Percentiles rank a stretch among this genome's conserved stretches.
These are phyloP conservation scores for Phytophthora megakarya DNA, from an alignment of 352 stramenopile genomes.

Conservation along the genomic window DNA sequence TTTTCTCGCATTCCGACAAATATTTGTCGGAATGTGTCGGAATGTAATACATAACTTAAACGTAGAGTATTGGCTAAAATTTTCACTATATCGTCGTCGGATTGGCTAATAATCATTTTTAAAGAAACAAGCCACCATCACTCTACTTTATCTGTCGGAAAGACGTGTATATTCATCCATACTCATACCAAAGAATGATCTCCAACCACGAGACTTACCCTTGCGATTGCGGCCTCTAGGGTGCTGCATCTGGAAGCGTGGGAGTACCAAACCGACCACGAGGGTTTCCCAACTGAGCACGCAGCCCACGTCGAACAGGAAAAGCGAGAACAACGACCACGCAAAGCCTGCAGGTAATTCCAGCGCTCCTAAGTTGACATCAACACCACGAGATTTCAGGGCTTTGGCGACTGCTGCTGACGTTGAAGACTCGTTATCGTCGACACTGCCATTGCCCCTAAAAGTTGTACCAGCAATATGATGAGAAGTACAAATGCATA, in stretches of 20 bases:
- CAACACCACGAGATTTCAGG: conserved; percentile 42
- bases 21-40: no score
- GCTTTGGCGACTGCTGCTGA: conserved; percentile 40
- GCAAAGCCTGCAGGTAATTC: conserved; percentile 58
- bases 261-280: conserved; percentile 58
- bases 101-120: no score
- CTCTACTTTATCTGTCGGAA: no score
- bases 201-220: conserved; percentile 21
- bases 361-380: conserved; percentile 62
- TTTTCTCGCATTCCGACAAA: no score
- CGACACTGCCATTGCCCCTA: conserved; percentile 67
- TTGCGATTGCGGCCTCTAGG: conserved; percentile 16
- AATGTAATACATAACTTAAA: no score
- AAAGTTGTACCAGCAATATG: conserved; percentile 64
- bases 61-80: no score
- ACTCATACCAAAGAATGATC: conserved; percentile 25
- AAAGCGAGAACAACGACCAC: conserved; percentile 70
- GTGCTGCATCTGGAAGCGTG: conserved; percentile 54
- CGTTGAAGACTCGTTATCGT: conserved; percentile 53
- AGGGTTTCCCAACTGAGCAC: conserved; percentile 65
- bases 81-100: no score
- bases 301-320: conserved; percentile 63
- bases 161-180: no score
- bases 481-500: conserved; percentile 62
- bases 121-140: no score